Percentiles rank a stretch among this genome's conserved stretches.
Evolutionary conservation across 1,139 yeast species (phyloP).

Genomic region (Debaryomyces sp.): DNA sequence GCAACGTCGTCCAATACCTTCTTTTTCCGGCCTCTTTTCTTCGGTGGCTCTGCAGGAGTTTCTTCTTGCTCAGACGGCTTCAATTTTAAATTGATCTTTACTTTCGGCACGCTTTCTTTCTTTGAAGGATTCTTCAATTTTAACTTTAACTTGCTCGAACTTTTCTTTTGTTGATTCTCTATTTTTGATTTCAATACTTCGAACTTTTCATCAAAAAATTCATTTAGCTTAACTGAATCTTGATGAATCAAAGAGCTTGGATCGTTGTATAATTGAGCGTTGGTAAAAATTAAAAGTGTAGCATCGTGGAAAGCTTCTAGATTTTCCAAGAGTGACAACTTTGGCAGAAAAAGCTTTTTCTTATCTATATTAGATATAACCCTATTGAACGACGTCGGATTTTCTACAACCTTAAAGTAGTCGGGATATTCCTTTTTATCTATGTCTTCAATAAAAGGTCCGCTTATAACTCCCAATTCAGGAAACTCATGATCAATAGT

Average conservation of each 20-base stretch:
- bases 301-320: constrained; percentile 53
- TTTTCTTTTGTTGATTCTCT: constrained; percentile 11
- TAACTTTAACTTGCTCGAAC: constrained; percentile 27
- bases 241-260: constrained; percentile 57
- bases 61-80: constrained; percentile 14
- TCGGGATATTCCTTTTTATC: constrained; percentile 61
- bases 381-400: constrained; percentile 58
- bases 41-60: constrained; percentile 19
- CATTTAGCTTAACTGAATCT: constrained; percentile 52
- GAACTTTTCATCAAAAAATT: constrained; percentile 35
- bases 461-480: constrained; percentile 48
- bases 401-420: constrained; percentile 54
- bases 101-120: constrained; percentile 21
- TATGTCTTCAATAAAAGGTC: constrained; percentile 60
- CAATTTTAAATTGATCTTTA: constrained; percentile 26
- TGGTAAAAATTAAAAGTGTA: constrained; percentile 52
- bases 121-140: constrained; percentile 24
- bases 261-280: constrained; percentile 62
- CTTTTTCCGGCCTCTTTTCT: constrained; percentile 24
- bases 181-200: constrained; percentile 25
- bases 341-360: constrained; percentile 39
- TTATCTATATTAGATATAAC: constrained; percentile 39
- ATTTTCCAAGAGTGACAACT: constrained; percentile 36
- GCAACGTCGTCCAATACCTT: constrained; percentile 12
- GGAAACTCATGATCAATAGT: constrained; percentile 47